A percentile compares a stretch with the other conserved stretches of the same genome.
phyloP scores from a whole-genome alignment of 2,329 filamentous ascomycete species.

The Aurifilum marmelostoma region DNA sequence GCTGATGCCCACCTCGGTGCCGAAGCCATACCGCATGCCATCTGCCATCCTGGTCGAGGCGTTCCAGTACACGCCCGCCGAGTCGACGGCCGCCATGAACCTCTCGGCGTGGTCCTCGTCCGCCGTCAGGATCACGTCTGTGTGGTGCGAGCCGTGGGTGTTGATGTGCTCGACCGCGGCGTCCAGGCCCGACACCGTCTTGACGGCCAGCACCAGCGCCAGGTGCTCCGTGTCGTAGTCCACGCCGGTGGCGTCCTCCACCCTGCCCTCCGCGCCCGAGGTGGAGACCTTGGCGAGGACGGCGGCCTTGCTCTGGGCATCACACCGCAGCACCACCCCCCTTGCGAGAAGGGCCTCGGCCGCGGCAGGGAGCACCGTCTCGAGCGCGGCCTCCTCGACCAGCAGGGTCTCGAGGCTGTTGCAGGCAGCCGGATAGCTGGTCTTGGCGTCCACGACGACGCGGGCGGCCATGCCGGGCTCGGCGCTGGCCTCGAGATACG shows the following conservation, averaged over 20 bases:
- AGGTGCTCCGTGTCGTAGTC: conserved; percentile 93
- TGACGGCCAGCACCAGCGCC: conserved; percentile 80
- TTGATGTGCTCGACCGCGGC: conserved; percentile 90
- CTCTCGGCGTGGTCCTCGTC: conserved; percentile 69
- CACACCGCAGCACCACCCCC: conserved; percentile 83
- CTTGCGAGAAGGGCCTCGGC: conserved; percentile 74
- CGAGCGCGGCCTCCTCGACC: conserved; percentile 73
- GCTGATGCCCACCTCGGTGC: conserved; percentile 96
- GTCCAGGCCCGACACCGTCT: conserved; percentile 70
- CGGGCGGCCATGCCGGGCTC: conserved; percentile 71
- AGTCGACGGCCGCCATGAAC: conserved; percentile 86
- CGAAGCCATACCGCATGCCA: conserved; percentile 96
- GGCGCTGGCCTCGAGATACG: conserved; percentile 82
- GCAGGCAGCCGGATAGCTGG: conserved; percentile 92
- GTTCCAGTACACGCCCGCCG: conserved; percentile 96
- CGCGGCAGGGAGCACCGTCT: conserved; percentile 68
- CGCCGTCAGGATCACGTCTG: conserved; percentile 83
- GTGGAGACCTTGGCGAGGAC: conserved; percentile 51
- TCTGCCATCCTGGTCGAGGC: conserved; percentile 92
- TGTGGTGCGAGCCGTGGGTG: conserved; percentile 88
- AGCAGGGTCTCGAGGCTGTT: conserved; percentile 93
- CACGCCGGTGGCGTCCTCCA: conserved; percentile 67
- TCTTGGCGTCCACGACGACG: conserved; percentile 89
- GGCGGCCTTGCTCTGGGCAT: conserved; percentile 67
- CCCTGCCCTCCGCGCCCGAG: conserved; percentile 40